Percentiles rank a stretch among this genome's conserved stretches.
Evolutionary conservation across 2,329 filamentous ascomycete species (phyloP).

Genomic region (Talaromyces sp.): DNA sequence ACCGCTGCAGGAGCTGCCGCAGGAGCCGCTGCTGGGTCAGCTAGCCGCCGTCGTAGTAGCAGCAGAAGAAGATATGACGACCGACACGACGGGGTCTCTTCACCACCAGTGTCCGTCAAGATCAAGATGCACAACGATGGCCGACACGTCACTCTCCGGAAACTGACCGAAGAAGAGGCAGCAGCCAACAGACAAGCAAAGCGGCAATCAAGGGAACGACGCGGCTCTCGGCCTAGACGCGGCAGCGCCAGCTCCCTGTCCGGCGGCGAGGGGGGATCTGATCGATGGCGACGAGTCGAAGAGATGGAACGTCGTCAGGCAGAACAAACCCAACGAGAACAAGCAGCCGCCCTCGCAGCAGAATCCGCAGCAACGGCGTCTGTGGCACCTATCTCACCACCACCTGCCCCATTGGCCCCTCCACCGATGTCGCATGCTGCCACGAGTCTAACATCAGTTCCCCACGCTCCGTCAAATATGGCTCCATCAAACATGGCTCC

Average conservation of each 20-base stretch:
- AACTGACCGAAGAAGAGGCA: slow-evolving; percentile 59
- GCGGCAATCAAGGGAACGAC: slow-evolving; percentile 43
- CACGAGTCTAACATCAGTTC: slow-evolving; percentile 11
- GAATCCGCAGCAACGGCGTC: slow-evolving; percentile 19
- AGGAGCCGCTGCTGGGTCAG: slow-evolving; percentile 26
- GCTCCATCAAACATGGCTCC: background rate
- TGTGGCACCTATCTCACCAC: slow-evolving; percentile 15
- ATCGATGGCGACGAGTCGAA: slow-evolving; percentile 47
- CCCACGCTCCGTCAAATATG: slow-evolving; percentile 13
- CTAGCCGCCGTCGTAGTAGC: slow-evolving; percentile 25
- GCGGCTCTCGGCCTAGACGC: slow-evolving; percentile 32
- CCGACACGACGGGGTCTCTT: slow-evolving; percentile 42
- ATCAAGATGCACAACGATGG: slow-evolving; percentile 62
- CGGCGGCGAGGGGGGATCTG: slow-evolving; percentile 33
- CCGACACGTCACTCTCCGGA: slow-evolving; percentile 57
- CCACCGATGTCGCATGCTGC: slow-evolving; percentile 10
- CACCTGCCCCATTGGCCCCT: slow-evolving; percentile 11
- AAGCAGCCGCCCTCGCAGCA: slow-evolving; percentile 25
- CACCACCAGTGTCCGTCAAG: slow-evolving; percentile 59
- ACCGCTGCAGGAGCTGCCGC: slow-evolving; percentile 23
- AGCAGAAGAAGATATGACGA: slow-evolving; percentile 26
- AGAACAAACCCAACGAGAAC: slow-evolving; percentile 37
- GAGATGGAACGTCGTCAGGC: slow-evolving; percentile 44
- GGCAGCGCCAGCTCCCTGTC: slow-evolving; percentile 39
- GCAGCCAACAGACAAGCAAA: slow-evolving; percentile 54